Conservation (phyloP, 176 grass and related monocot genomes). For the Carex cristatella region DNA sequence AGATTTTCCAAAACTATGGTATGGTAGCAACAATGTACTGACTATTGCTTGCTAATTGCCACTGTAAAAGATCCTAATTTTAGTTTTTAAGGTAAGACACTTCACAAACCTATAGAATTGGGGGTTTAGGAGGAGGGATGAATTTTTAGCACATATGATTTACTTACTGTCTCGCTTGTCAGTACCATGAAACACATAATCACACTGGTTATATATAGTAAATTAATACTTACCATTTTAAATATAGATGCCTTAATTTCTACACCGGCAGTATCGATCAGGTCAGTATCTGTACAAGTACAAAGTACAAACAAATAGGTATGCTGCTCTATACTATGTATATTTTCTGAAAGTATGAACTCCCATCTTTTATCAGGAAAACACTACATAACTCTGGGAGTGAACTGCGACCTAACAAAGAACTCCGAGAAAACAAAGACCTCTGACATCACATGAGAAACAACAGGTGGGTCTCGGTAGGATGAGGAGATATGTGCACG, state of each 20-base stretch:
- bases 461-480: slow-evolving; percentile 10
- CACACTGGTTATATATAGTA: not conserved
- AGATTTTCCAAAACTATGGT: not conserved
- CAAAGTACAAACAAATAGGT: not conserved
- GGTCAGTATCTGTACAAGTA: not conserved
- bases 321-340: not conserved
- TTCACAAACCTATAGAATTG: not conserved
- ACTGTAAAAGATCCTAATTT: not conserved
- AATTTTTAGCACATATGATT: not conserved
- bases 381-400: not conserved
- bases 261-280: not conserved
- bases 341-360: not conserved
- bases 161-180: not conserved
- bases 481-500: slow-evolving; percentile 75
- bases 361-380: not conserved
- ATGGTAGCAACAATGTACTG: not conserved
- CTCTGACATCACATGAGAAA: slow-evolving; percentile 14
- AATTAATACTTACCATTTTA: not conserved
- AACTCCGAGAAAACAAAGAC: not conserved
- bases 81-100: not conserved
- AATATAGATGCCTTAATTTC: not conserved
- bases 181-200: not conserved
- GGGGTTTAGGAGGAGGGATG: not conserved
- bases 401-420: not conserved
- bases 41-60: not conserved